Percentiles rank a stretch among this genome's conserved stretches.
Evolutionary conservation across 164 flowering plant genomes (phyloP).

Genomic region (Aristolochia contorta): DNA sequence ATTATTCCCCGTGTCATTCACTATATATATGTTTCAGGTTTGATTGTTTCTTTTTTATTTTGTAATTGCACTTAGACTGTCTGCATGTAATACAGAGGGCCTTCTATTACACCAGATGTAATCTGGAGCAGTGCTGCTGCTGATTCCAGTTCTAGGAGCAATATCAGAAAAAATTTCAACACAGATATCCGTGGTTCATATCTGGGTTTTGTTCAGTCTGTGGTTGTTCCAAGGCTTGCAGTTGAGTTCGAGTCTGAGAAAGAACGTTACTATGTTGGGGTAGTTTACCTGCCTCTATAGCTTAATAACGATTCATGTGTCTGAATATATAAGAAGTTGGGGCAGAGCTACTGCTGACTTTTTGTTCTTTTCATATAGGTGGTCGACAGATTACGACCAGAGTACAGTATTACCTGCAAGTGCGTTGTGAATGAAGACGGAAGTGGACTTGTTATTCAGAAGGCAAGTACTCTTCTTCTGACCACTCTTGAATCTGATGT

Average conservation of each 20-base stretch:
- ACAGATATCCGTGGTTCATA: slow-evolving; percentile 35
- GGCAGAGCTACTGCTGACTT: neutral
- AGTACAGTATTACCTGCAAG: slow-evolving; percentile 43
- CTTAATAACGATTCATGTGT: too few relatives aligned
- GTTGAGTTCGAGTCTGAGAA: slow-evolving; percentile 28
- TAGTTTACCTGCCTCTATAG: neutral
- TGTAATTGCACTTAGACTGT: too few relatives aligned
- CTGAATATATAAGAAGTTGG: too few relatives aligned
- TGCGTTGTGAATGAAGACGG: slow-evolving; percentile 22
- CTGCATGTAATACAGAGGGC: slow-evolving; percentile 16
- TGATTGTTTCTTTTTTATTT: neutral
- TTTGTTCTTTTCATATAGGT: slow-evolving; percentile 22
- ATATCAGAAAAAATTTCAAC: slow-evolving; percentile 25
- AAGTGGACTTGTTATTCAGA: slow-evolving; percentile 32
- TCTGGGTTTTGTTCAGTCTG: slow-evolving; percentile 15
- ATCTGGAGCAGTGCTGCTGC: slow-evolving; percentile 8
- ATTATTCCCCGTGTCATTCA: neutral
- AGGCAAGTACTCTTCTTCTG: slow-evolving; percentile 22
- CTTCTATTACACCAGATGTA: slow-evolving; percentile 12
- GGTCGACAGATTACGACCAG: slow-evolving; percentile 26
- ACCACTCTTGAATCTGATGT: neutral
- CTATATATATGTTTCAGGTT: neutral
- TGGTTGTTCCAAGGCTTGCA: slow-evolving; percentile 26
- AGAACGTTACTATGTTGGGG: slow-evolving; percentile 36
- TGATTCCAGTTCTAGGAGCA: too few relatives aligned